Evolutionary conservation across 2,329 filamentous ascomycete species (phyloP), one percentile per base, ranked within the genome.

Genomic region (Pseudogymnoascus sp.): DNA sequence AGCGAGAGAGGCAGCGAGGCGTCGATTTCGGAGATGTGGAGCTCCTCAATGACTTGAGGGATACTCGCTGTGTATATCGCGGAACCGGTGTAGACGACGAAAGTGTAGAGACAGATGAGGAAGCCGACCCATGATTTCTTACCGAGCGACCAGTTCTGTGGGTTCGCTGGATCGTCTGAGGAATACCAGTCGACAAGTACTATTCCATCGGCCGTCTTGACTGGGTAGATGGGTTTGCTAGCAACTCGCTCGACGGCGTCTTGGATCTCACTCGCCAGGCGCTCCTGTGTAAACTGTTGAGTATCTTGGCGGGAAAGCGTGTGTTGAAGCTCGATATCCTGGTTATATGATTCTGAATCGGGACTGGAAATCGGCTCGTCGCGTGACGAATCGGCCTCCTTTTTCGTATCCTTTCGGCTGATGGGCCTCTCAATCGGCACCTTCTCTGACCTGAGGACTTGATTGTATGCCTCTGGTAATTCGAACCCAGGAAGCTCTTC

Each of bases 1-100:
- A 88, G 78, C 0, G 83, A 79, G 4, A 88, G 76, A 0, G 83
- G 84, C 0, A 87, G 75, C 0, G 80, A 80, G 1, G 83, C 81
- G 8, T 79, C 76, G 8, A 80, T 74, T 31, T 77, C 71, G 21
- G 76, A 76, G 40, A 87, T 80, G 31, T 77, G 76, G 65, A 86
- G 87, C 15, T 75, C 74, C 7, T 73, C 65, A 70, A 81, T 79
- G 13, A 88, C 75, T 6, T 80, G 80, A 29, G 70, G 67, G 33
- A 73, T 72, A 9, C 76, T 78, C 5, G 78, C 72, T 0, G 78
- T 79, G 68, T 80, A 81, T 64, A 81, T 80, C 60, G 78, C 66
- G 1, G 76, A 77, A 4, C 78, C 79, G 67, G 77, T 79, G 67
- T 83, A 83, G 3, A 83, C 83, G 25, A 83, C 79, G 64, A 86